Conservation (phyloP, 768 basidiomycete species). For the Rickenella mellea region DNA sequence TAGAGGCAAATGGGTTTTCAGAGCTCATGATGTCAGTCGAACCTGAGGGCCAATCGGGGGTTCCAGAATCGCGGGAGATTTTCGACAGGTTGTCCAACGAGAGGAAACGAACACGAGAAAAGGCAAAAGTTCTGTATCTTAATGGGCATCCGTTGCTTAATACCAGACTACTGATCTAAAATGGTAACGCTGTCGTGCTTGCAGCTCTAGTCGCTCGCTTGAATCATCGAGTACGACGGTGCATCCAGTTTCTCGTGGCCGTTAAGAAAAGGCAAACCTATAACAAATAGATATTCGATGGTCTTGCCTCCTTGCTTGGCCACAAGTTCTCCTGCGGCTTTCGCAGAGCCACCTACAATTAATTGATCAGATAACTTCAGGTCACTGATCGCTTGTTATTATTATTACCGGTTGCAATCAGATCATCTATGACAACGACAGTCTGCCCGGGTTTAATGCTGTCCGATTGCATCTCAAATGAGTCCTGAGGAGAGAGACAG, state of each 20-base stretch:
- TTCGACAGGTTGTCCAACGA: background rate
- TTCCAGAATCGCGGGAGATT: background rate
- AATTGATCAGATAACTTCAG: background rate
- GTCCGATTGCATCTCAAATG: conserved; percentile 92
- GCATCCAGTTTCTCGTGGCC: conserved; percentile 74
- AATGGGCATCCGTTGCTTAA: conserved; percentile 72
- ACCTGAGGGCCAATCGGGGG: conserved; percentile 18
- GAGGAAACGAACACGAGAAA: background rate
- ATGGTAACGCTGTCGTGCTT: background rate
- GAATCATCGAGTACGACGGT: conserved; percentile 81
- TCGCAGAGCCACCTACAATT: conserved; percentile 76
- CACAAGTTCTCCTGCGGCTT: conserved; percentile 86
- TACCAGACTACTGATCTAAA: conserved; percentile 56
- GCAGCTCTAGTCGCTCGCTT: conserved; percentile 47
- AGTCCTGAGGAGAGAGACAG: conserved; percentile 44
- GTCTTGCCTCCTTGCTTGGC: conserved; percentile 74
- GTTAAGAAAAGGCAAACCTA: conserved; percentile 71
- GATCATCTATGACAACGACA: conserved; percentile 86
- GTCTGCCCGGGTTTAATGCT: conserved; percentile 76
- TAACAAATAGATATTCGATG: conserved; percentile 90
- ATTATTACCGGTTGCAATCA: conserved; percentile 83
- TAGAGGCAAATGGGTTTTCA: conserved; percentile 35
- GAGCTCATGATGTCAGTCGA: conserved; percentile 46
- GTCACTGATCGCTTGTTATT: conserved; percentile 1
- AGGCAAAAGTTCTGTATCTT: conserved; percentile 51